phyloP scores from a whole-genome alignment of 164 flowering plant species.

The Hamamelis virginiana region DNA sequence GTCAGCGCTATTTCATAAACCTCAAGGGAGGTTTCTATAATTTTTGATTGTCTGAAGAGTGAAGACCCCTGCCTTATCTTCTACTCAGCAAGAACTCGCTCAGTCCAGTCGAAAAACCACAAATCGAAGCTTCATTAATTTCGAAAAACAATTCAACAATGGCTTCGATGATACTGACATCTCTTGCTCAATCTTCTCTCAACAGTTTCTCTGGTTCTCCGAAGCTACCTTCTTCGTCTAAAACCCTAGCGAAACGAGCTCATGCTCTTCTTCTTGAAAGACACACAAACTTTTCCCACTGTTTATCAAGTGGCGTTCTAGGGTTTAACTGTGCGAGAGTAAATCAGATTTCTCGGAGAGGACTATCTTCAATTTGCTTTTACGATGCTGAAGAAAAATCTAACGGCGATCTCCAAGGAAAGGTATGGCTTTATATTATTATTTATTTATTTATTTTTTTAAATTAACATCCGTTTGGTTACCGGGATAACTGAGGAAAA shows the following conservation, averaged over 20 bases:
- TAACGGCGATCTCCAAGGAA: slow-evolving; percentile 10
- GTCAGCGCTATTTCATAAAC: too few species aligned
- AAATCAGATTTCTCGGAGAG: slow-evolving; percentile 11
- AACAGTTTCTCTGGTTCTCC: slow-evolving; percentile 16
- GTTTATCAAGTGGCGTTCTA: slow-evolving; percentile 9
- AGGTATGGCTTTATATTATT: slow-evolving; percentile 32
- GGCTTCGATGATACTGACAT: slow-evolving; percentile 20
- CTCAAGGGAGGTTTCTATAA: too few species aligned
- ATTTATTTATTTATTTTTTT: too few species aligned
- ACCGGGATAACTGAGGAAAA: background rate
- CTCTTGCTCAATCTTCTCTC: slow-evolving; percentile 25
- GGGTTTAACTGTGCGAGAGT: background rate
- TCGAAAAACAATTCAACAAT: slow-evolving; percentile 7
- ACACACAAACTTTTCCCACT: background rate
- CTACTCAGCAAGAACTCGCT: too few species aligned
- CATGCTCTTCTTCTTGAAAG: slow-evolving; percentile 10
- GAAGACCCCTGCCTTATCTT: too few species aligned
- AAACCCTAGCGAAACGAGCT: slow-evolving; percentile 11
- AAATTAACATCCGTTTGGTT: background rate
- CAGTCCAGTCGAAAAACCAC: too few species aligned
- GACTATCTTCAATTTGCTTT: slow-evolving; percentile 23
- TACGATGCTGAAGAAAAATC: slow-evolving; percentile 30
- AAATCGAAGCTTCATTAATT: too few species aligned
- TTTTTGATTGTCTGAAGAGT: too few species aligned
- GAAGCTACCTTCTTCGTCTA: slow-evolving; percentile 9